Base-by-base conservation (phyloP, 192 early-diverging fungal genomes). In the Coemansia sp. region DNA sequence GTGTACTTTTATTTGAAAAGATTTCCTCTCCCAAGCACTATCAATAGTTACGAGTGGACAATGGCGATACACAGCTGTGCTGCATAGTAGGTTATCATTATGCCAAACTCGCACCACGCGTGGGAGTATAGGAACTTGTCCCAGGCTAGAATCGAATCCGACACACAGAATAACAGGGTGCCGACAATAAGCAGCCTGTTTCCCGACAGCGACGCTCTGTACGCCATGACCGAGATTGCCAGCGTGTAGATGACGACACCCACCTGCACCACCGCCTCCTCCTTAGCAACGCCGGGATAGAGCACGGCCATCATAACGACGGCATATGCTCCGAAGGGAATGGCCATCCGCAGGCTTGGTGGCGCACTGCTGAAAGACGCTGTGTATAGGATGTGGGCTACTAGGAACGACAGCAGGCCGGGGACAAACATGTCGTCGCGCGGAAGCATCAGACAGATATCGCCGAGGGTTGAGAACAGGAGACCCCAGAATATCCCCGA, bases 51-150 rank as follows among this genome's bases (percentile, higher is more conserved):
- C 36, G 68, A 42, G 48, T 77, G 64, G 21, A 44, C 72, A 5
- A 63, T 42, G 6, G 80, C 72, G 62, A 83, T 78, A 31, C 80
- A 83, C 50, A 83, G 37, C 69, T 83, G 80, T 4, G 80, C 80
- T 1, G 73, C 60, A 39, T 83, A 83, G 44, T 83, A 83, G 13
- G 80, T 83, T 2, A 66, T 6, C 80, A 83, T 83, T 24, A 78
- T 64, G 3, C 41, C 69, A 37, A 75, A 63, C 61, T 83, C 75
- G 31, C 75, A 45, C 80, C 80, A 83, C 11, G 0, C 37, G 27
- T 67, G 67, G 9, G 63, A 17, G 19, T 60, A 39, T 0, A 73
- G 21, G 56, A 78, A 83, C 72, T 67, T 77, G 62, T 72, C 66
- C 66, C 72, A 83, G 0, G 80, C 80, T 42, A 83, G 64, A 24